These are phyloP conservation scores for Schizophyllum amplum DNA, from an alignment of 1,284 basidiomycete species.

Conservation along the genomic window DNA sequence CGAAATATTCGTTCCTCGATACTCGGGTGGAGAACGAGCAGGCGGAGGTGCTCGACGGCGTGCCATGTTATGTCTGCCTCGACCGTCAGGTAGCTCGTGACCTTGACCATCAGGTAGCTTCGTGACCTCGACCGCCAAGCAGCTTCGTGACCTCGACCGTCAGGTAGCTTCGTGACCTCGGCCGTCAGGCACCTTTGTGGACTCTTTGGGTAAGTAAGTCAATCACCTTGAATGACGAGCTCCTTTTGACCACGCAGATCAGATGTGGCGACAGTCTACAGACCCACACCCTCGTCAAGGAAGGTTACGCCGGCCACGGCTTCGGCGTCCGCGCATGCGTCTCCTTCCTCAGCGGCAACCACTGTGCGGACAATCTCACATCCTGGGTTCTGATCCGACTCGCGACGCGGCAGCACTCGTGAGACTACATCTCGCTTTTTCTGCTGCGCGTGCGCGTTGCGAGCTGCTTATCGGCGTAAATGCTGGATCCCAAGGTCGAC, in stretches of 20 bases:
- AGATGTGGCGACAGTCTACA: constrained; percentile 87
- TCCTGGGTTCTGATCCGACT: constrained; percentile 82
- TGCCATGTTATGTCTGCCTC: constrained; percentile 63
- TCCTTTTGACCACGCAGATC: neutral
- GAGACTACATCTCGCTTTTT: constrained; percentile 87
- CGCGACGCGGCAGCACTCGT: constrained; percentile 48
- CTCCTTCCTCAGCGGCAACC: constrained; percentile 87
- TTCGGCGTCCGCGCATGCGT: constrained; percentile 76
- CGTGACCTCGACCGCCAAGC: no score
- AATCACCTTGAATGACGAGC: neutral
- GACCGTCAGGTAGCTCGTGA: no score
- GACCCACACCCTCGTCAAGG: constrained; percentile 74
- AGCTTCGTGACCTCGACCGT: no score
- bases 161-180: no score
- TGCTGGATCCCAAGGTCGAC: constrained; percentile 23
- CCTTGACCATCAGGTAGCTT: no score
- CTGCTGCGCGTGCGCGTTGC: constrained; percentile 81
- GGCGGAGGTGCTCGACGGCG: constrained; percentile 11
- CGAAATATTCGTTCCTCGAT: constrained; percentile 59
- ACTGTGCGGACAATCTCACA: constrained; percentile 95
- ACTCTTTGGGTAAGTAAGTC: constrained; percentile 77
- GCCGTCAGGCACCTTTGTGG: constrained; percentile 80
- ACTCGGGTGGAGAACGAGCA: neutral
- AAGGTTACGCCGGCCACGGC: constrained; percentile 81
- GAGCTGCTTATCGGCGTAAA: constrained; percentile 50